Evolutionary conservation across 75 land plant species (phyloP).

Genomic region (Pinus albicaulis): DNA sequence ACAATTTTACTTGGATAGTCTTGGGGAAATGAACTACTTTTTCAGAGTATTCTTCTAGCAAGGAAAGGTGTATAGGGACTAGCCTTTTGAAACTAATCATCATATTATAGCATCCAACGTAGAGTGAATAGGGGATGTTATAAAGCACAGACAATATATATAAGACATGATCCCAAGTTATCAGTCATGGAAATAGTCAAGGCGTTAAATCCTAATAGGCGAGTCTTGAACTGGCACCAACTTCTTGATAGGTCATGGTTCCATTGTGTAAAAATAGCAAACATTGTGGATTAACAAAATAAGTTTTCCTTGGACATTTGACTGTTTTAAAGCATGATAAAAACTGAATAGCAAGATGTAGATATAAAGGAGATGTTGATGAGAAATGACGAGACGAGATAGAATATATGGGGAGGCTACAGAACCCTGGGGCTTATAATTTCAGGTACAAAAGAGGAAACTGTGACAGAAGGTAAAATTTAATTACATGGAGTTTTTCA

Average conservation of each 20-base stretch:
- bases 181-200: background rate
- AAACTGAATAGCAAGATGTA: no score
- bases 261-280: background rate
- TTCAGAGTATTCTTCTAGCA: background rate
- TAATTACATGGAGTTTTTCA: no score
- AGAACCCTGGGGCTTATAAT: no score
- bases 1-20: background rate
- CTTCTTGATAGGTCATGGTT: no score
- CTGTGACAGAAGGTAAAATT: no score
- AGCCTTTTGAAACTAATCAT: background rate
- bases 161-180: background rate
- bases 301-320: no score
- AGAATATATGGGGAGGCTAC: no score
- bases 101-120: background rate
- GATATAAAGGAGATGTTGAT: no score
- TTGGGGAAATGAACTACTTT: background rate
- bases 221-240: no score
- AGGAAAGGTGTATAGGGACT: background rate
- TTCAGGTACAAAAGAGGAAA: no score
- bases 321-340: no score
- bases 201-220: background rate
- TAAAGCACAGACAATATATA: background rate
- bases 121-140: background rate
- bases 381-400: no score
- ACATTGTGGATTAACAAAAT: background rate